Percentiles rank a stretch among this genome's conserved stretches.
These are phyloP conservation scores for Triticum turgidum DNA, from an alignment of 176 grass and related monocot genomes.

Conservation along the genomic window DNA sequence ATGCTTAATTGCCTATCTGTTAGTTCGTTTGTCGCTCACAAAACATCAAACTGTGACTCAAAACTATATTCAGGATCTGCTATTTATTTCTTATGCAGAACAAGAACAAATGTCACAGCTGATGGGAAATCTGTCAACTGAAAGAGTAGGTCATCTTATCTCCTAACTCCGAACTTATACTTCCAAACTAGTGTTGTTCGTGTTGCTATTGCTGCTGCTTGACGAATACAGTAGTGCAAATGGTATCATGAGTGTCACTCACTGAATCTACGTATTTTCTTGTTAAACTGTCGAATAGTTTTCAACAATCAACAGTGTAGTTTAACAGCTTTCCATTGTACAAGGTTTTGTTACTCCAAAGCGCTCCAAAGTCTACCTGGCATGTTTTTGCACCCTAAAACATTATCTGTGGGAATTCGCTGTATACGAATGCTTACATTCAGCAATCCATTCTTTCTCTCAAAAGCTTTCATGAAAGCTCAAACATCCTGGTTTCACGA, in stretches of 20 bases:
- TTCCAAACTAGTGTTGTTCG: background rate
- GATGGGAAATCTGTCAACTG: slow-evolving; percentile 59
- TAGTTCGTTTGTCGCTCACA: background rate
- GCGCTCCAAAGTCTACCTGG: background rate
- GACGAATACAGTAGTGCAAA: background rate
- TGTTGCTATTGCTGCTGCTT: slow-evolving; percentile 1
- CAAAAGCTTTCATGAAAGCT: background rate
- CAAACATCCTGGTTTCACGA: background rate
- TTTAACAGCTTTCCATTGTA: background rate
- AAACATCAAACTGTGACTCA: background rate
- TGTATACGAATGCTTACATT: background rate
- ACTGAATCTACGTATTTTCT: background rate
- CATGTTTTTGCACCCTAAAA: slow-evolving; percentile 3
- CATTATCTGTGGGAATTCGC: background rate
- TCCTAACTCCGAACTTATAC: background rate
- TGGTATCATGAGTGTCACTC: background rate
- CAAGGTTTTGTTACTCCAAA: background rate
- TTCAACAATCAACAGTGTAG: background rate
- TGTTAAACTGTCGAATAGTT: background rate
- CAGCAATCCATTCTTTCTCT: background rate
- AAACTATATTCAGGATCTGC: background rate
- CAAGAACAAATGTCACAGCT: slow-evolving; percentile 52
- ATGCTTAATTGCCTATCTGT: background rate
- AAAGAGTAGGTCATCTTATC: slow-evolving; percentile 59
- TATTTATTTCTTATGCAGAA: slow-evolving; percentile 52